A percentile compares a stretch with the other conserved stretches of the same genome.
Evolutionary conservation across 2,329 filamentous ascomycete genomes (phyloP).

Genomic region (Alternaria metachromatica): DNA sequence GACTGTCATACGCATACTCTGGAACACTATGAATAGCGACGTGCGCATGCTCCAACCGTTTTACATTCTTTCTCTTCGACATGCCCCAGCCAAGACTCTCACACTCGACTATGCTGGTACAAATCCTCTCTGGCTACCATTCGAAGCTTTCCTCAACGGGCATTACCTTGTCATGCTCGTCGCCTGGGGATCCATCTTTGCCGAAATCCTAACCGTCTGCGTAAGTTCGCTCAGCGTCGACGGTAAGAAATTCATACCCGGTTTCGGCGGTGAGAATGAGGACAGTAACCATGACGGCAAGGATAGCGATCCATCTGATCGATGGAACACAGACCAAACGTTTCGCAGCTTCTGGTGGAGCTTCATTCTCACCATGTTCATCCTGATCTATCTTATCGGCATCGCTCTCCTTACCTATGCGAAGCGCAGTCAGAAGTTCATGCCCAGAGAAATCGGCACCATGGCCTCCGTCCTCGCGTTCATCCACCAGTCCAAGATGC

Average conservation of each 20-base stretch:
- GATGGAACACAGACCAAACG: conserved; percentile 51
- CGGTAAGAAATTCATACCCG: conserved; percentile 64
- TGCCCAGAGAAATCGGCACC: conserved; percentile 79
- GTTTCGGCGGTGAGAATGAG: conserved; percentile 7
- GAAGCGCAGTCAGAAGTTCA: conserved; percentile 70
- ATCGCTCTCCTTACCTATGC: conserved; percentile 67
- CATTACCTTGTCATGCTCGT: conserved; percentile 72
- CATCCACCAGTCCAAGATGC: conserved; percentile 81
- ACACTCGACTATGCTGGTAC: conserved; percentile 76
- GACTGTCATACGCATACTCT: conserved; percentile 71
- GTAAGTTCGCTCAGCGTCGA: conserved; percentile 71
- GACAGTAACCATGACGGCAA: conserved; percentile 6
- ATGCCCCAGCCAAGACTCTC: conserved; percentile 69
- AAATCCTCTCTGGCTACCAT: conserved; percentile 70
- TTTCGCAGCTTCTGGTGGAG: conserved; percentile 70
- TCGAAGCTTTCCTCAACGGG: conserved; percentile 67
- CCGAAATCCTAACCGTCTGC: conserved; percentile 75
- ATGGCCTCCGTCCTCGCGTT: conserved; percentile 79
- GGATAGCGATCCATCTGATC: conserved; percentile 10
- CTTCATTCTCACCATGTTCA: conserved; percentile 65
- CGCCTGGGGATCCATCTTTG: conserved; percentile 72
- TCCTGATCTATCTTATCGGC: conserved; percentile 69
- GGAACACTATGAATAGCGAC: conserved; percentile 72
- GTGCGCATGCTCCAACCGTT: conserved; percentile 78
- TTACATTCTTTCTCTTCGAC: conserved; percentile 70